Evolutionary conservation across 768 basidiomycete species (phyloP).

Genomic region (Boletus sp.): DNA sequence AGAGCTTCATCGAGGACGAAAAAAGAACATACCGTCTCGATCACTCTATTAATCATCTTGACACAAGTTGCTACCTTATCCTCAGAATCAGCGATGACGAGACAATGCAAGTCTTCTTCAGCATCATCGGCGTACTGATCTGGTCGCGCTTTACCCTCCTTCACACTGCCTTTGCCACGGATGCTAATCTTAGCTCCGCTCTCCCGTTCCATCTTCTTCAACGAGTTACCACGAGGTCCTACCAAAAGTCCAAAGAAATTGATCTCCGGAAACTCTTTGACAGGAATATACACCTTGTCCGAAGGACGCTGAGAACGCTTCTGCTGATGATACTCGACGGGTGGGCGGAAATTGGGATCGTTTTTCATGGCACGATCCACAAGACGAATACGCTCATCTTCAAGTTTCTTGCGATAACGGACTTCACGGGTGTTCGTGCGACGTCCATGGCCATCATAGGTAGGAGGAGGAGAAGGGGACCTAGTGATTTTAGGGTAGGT

Average conservation of each 20-base stretch:
- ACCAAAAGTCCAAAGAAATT: slow-evolving; percentile 99
- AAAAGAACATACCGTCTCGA: slow-evolving; percentile 77
- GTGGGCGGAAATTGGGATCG: slow-evolving; percentile 96
- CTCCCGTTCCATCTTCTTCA: slow-evolving; percentile 99
- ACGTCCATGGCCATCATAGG: slow-evolving; percentile 96
- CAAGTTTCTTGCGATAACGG: slow-evolving; percentile 93
- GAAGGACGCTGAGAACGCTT: slow-evolving; percentile 91
- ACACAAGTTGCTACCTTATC: slow-evolving; percentile 92
- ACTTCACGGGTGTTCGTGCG: slow-evolving; percentile 98
- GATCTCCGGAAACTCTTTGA: slow-evolving; percentile 99
- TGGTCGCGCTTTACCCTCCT: slow-evolving; percentile 95
- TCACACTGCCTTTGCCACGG: slow-evolving; percentile 96
- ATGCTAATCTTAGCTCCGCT: slow-evolving; percentile 99
- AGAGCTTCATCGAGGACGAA: background rate
- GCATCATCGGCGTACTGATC: slow-evolving; percentile 95
- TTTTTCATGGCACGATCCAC: slow-evolving; percentile 97
- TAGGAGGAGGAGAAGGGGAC: slow-evolving; percentile 94
- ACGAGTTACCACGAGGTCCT: slow-evolving; percentile 95
- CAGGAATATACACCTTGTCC: slow-evolving; percentile 99
- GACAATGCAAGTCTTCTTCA: slow-evolving; percentile 98
- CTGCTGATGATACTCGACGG: slow-evolving; percentile 93
- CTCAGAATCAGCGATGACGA: slow-evolving; percentile 88
- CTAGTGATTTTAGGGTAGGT: slow-evolving; percentile 39
- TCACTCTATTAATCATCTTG: slow-evolving; percentile 93
- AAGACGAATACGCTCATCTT: slow-evolving; percentile 87